A percentile compares a stretch with the other conserved stretches of the same genome.
Evolutionary conservation across 345 rosid species (phyloP).

Genomic region (Corchorus olitorius): DNA sequence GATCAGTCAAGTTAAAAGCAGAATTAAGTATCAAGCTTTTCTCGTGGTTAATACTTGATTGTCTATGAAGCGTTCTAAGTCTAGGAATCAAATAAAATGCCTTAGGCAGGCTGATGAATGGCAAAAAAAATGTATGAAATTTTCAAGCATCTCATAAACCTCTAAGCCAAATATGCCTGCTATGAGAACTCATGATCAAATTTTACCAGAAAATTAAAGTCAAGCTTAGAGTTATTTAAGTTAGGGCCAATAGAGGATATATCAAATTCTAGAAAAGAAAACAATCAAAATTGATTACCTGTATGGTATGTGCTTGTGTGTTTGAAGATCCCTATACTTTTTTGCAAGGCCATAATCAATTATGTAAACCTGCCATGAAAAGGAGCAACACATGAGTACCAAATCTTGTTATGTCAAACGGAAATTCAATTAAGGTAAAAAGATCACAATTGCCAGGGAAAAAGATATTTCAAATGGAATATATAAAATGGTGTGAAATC

Average conservation of each 20-base stretch:
- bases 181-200: not conserved
- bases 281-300: conserved; percentile 34
- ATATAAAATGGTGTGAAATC: not conserved
- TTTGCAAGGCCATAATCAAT: conserved; percentile 92
- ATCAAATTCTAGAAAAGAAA: not conserved
- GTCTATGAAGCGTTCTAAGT: not conserved
- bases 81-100: not conserved
- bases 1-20: not conserved
- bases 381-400: not conserved
- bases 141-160: not conserved
- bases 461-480: not conserved
- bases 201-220: not conserved
- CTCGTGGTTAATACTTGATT: not conserved
- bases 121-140: not conserved
- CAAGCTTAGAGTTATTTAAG: not conserved
- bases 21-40: not conserved
- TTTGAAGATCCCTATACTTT: conserved; percentile 85
- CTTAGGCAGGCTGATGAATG: not conserved
- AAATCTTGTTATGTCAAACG: not conserved
- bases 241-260: not conserved
- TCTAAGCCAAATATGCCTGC: not conserved
- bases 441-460: not conserved
- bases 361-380: conserved; percentile 55
- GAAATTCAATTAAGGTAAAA: not conserved
- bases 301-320: conserved; percentile 89